phyloP scores from a whole-genome alignment of 768 basidiomycete genomes.

The Collybiopsis luxurians region DNA sequence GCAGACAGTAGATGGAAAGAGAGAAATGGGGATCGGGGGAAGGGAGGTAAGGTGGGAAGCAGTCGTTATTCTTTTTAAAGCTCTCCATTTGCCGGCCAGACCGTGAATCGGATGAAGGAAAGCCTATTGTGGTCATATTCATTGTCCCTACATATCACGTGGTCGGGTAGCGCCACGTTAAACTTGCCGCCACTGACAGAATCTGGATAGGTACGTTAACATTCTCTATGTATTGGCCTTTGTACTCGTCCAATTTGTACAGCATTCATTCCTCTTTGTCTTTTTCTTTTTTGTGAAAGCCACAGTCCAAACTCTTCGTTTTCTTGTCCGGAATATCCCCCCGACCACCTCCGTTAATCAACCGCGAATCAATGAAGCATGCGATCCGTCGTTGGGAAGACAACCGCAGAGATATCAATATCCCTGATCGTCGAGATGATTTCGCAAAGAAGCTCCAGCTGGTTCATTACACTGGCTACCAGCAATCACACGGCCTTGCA shows the following conservation, averaged over 20 bases:
- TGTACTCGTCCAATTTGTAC: too few species aligned
- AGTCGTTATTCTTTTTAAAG: neutral
- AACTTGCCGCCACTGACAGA: neutral
- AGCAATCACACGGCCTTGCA: neutral
- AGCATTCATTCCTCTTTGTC: neutral
- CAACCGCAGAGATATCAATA: neutral
- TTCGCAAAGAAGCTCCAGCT: neutral
- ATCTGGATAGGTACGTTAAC: too few species aligned
- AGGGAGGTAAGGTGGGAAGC: neutral
- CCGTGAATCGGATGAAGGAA: neutral
- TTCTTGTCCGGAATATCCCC: neutral
- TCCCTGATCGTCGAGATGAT: neutral
- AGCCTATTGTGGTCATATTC: neutral
- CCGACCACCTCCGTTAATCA: neutral
- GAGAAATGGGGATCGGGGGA: constrained; percentile 11
- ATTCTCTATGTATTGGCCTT: too few species aligned
- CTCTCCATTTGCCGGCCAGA: neutral
- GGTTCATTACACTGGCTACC: neutral
- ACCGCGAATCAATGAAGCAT: neutral
- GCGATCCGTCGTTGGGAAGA: constrained; percentile 1
- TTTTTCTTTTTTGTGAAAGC: neutral
- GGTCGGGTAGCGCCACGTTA: neutral
- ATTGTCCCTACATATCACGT: neutral
- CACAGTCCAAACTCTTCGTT: neutral
- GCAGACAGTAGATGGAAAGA: constrained; percentile 19